Evolutionary conservation across 768 basidiomycete species (phyloP).

Genomic region (Trametes coccinea): DNA sequence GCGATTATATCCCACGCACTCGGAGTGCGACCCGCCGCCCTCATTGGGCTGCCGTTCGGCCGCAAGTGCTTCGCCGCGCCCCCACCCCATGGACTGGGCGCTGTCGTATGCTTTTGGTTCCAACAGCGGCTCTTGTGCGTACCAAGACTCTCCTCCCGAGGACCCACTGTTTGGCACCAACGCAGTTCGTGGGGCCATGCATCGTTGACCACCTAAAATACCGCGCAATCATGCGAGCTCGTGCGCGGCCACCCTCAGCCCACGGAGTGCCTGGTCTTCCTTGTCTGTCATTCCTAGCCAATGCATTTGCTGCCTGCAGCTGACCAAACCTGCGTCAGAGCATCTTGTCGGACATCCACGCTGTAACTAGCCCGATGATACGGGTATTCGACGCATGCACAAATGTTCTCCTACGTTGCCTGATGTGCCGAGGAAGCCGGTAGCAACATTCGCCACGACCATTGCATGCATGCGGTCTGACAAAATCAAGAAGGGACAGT

Average conservation of each 20-base stretch:
- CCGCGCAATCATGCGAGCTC: conserved; percentile 2
- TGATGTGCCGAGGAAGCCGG: neutral
- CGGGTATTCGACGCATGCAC: neutral
- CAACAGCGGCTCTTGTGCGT: conserved; percentile 5
- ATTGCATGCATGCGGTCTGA: too few relatives aligned
- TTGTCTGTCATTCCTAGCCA: neutral
- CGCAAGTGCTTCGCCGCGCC: neutral
- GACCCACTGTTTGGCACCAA: neutral
- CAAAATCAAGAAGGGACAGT: too few relatives aligned
- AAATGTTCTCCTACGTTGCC: too few relatives aligned
- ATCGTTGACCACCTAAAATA: neutral
- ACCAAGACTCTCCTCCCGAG: neutral
- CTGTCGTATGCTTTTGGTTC: conserved; percentile 9
- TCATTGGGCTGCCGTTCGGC: conserved; percentile 9
- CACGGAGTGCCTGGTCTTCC: neutral
- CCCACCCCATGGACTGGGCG: neutral
- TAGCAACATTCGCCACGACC: too few relatives aligned
- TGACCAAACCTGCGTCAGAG: neutral
- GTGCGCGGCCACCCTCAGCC: neutral
- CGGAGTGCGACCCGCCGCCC: conserved; percentile 12
- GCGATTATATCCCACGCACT: neutral
- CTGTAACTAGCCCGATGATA: neutral
- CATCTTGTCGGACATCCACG: too few relatives aligned
- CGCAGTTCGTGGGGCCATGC: neutral
- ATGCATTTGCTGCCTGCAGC: neutral